phyloP scores from a whole-genome alignment of 2,329 filamentous ascomycete species.

The Aspergillus sergii region DNA sequence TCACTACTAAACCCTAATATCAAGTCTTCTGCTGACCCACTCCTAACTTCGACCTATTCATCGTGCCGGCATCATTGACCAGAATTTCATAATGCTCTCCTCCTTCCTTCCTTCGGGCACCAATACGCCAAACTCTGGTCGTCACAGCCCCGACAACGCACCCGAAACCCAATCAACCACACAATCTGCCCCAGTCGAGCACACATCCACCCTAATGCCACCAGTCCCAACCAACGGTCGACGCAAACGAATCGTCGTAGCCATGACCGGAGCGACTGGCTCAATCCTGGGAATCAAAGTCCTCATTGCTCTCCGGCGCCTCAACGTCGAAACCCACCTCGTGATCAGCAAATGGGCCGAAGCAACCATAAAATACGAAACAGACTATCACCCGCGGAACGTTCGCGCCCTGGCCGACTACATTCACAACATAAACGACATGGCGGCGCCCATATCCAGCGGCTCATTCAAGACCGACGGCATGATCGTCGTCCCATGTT shows the following conservation, averaged over 20 bases:
- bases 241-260: slow-evolving; percentile 45
- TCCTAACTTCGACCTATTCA: background rate
- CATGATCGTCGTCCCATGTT: slow-evolving; percentile 54
- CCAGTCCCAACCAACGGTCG: background rate
- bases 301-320: slow-evolving; percentile 43
- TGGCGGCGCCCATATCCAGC: slow-evolving; percentile 49
- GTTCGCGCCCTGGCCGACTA: slow-evolving; percentile 44
- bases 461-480: slow-evolving; percentile 48
- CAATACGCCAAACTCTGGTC: slow-evolving; percentile 22
- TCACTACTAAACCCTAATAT: background rate
- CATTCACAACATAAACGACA: slow-evolving; percentile 46
- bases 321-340: slow-evolving; percentile 53
- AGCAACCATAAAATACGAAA: slow-evolving; percentile 53
- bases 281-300: slow-evolving; percentile 47
- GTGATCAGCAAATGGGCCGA: slow-evolving; percentile 54
- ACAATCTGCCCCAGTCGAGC: background rate
- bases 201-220: background rate
- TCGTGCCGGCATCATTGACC: background rate
- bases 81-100: slow-evolving; percentile 3
- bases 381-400: slow-evolving; percentile 40
- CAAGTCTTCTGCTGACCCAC: background rate
- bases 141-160: background rate
- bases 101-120: slow-evolving; percentile 21
- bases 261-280: slow-evolving; percentile 55
- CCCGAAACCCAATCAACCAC: background rate